Percentiles rank a stretch among this genome's conserved stretches.
Conservation (phyloP, 2,329 filamentous ascomycete genomes). For the Botryotinia calthae region DNA sequence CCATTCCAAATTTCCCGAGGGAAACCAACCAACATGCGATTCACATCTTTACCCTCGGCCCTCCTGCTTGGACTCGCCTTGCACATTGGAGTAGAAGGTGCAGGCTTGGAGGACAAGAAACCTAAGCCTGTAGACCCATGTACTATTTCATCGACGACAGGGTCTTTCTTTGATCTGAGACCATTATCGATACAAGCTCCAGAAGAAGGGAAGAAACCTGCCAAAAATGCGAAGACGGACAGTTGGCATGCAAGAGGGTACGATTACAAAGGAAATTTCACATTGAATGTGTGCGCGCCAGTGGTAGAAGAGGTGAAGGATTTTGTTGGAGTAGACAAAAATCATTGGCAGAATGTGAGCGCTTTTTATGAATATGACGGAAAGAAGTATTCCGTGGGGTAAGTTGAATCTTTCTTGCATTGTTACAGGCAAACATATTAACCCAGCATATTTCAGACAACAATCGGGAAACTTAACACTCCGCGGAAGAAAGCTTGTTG, state of each 20-base stretch:
- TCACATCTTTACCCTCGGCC: slow-evolving; percentile 30
- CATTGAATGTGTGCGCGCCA: slow-evolving; percentile 75
- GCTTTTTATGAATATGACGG: slow-evolving; percentile 69
- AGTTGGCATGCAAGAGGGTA: slow-evolving; percentile 67
- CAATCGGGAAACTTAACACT: slow-evolving; percentile 46
- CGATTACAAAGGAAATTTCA: slow-evolving; percentile 80
- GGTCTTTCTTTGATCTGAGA: slow-evolving; percentile 39
- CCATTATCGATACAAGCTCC: slow-evolving; percentile 33
- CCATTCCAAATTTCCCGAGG: neutral
- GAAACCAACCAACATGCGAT: slow-evolving; percentile 27
- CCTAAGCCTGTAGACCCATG: slow-evolving; percentile 35
- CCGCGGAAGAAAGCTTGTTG: slow-evolving; percentile 70
- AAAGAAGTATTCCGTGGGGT: slow-evolving; percentile 74
- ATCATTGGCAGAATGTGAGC: slow-evolving; percentile 69
- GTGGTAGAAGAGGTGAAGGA: slow-evolving; percentile 65
- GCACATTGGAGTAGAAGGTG: slow-evolving; percentile 29
- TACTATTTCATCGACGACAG: slow-evolving; percentile 35
- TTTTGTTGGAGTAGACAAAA: slow-evolving; percentile 62
- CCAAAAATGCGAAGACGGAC: slow-evolving; percentile 55
- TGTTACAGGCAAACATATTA: neutral
- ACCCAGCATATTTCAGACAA: slow-evolving; percentile 22
- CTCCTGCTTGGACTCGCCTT: slow-evolving; percentile 35
- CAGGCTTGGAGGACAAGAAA: slow-evolving; percentile 32
- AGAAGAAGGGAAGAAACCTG: slow-evolving; percentile 40
- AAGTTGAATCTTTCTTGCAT: slow-evolving; percentile 38